Base-by-base conservation (phyloP, 75 land plant species). In the Pinus taeda region DNA sequence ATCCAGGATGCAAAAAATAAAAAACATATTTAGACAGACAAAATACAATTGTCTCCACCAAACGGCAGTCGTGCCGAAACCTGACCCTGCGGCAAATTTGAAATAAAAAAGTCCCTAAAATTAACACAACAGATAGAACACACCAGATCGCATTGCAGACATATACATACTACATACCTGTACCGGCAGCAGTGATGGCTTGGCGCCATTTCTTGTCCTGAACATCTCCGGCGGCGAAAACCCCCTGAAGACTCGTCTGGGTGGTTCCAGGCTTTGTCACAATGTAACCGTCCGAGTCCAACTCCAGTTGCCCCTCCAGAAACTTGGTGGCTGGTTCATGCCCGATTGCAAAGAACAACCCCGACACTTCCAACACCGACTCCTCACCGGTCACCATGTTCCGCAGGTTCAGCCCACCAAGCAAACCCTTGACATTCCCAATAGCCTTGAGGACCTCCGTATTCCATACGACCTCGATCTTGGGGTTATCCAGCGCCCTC, bases 121-220 rank as follows among this genome's bases (percentile, higher is more conserved):
- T 33, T 33, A 33, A 33, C 1, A 33, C 33, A 33, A 33, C 2
- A 2, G 1, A 33, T 33, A 33, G 2, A 1, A 33, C 0, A 33
- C 33, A 33, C 33, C 33, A 33, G 33, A 33, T 33, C 2, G 33
- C 33, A 33, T 0, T 33, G 33, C 33, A 33, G 33, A 2, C 33
- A 1, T 33, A 1, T 33, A 45, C 53, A 7, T 45, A 45, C 1
- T 7, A 45, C 1, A 45, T 21, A 93, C 97, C 98, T 74, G 97
- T 87, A 29, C 98, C 98, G 24, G 98, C 98, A 45, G 97, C 98
- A 30, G 98, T 96, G 45, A 96, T 76, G 6, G 98, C 98, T 75
- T 96, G 98, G 71, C 98, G 82, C 71, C 89, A 96, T 81, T 96
- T 96, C 90, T 94, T 96, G 60, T 96, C 98, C 82, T 96, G 98